Conservation (phyloP, 805 yeast species). For the Barnettozyma pratensis region DNA sequence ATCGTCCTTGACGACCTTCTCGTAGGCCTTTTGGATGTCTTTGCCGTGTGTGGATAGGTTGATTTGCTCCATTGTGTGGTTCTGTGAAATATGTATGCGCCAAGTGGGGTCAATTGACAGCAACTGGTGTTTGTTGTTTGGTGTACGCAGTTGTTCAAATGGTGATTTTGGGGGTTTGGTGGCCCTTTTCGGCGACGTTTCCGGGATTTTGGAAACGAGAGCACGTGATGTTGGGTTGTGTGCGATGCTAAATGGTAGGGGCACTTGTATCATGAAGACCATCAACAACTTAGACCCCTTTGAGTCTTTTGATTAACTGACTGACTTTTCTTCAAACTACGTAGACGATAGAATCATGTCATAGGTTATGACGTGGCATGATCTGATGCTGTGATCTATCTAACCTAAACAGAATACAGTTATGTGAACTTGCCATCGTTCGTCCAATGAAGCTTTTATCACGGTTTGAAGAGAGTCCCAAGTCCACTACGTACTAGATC, state of each 20-base stretch:
- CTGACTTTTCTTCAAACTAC: no score
- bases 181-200: background rate
- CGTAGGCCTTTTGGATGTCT: conserved; percentile 70
- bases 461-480: no score
- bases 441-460: no score
- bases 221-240: background rate
- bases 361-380: no score
- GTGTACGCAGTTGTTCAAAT: no score
- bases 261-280: background rate
- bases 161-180: background rate
- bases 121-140: no score
- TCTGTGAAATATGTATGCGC: background rate
- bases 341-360: no score
- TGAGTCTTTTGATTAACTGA: background rate
- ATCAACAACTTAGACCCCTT: background rate
- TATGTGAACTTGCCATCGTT: no score
- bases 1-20: conserved; percentile 75
- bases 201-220: background rate
- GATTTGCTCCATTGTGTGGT: conserved; percentile 36
- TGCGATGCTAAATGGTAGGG: background rate
- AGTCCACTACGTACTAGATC: no score
- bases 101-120: background rate
- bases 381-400: no score
- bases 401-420: no score
- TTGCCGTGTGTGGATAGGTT: conserved; percentile 64